Base-by-base conservation (phyloP, 495 filamentous ascomycete genomes). In the Letharia lupina region DNA sequence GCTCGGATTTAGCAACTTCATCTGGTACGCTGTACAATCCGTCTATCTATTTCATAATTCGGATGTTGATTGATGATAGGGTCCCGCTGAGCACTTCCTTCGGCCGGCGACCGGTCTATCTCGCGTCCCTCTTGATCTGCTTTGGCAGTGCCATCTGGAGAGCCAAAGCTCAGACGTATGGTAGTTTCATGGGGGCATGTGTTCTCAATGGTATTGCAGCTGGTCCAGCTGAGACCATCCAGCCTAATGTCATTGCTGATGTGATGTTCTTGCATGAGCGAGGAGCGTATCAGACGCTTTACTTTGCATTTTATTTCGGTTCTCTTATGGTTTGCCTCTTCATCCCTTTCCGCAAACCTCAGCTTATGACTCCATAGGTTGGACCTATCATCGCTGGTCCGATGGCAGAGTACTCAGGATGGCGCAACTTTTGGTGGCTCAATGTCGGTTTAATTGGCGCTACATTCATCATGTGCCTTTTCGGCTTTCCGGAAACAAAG, bases 261-360 rank as follows among this genome's bases (percentile, higher is more conserved):
- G 83, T 87, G 62, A 84, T 86, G 73, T 88, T 88, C 75, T 73
- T 88, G 1, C 84, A 89, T 70, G 85, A 88, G 68, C 78, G 86
- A 56, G 86, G 86, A 35, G 82, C 82, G 48, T 85, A 85, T 70
- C 85, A 88, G 65, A 87, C 85, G 0, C 76, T 87, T 16, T 88
- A 88, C 71, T 88, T 85, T 74, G 84, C 81, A 23, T 77, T 73
- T 40, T 80, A 78, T 57, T 79, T 79, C 64, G 77, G 78, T 8
- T 74, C 78, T 44, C 68, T 80, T 2, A 78, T 76, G 77, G 77
- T 75, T 67, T 61, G 70, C 50, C 54, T n/a, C 33, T 41, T 60
- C 12, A 56, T 39, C 58, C 11, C 40, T 62, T 48, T 10, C 62
- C 61, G 9, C 45, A 74, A 67, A 56, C 74, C 72, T 70, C 65